Percentiles rank a stretch among this genome's conserved stretches.
phyloP scores from a whole-genome alignment of 148 eudicot species.

The Arbutus unedo region DNA sequence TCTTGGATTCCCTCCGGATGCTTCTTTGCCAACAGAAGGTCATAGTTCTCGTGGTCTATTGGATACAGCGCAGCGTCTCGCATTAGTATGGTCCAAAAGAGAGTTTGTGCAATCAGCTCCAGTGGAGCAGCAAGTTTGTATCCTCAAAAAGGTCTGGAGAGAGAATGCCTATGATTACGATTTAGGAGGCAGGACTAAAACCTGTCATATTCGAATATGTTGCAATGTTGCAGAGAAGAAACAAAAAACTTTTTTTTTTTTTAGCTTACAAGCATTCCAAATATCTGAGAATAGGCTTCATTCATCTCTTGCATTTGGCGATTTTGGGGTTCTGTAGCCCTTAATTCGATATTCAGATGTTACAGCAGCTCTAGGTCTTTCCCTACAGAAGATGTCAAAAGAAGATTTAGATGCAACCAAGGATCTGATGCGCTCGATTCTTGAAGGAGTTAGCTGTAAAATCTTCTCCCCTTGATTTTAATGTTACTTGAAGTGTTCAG shows the following conservation, averaged over 20 bases:
- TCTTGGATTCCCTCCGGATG: conserved; percentile 52
- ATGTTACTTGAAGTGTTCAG: background rate
- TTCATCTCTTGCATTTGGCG: background rate
- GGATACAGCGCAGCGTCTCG: conserved; percentile 57
- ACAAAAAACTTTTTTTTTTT: background rate
- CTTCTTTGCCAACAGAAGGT: conserved; percentile 35
- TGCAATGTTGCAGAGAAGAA: background rate
- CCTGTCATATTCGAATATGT: background rate
- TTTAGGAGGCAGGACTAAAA: background rate
- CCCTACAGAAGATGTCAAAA: conserved; percentile 79
- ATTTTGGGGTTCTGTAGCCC: conserved; percentile 19
- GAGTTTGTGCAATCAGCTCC: conserved; percentile 87
- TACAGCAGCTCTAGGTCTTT: conserved; percentile 86
- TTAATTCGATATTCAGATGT: conserved; percentile 61
- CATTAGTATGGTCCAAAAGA: conserved; percentile 67
- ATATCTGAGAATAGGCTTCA: background rate
- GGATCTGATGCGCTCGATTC: conserved; percentile 79
- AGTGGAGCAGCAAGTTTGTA: conserved; percentile 88
- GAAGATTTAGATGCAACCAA: conserved; percentile 82
- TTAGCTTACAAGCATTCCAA: background rate
- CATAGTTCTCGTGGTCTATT: conserved; percentile 34
- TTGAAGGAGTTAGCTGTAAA: conserved; percentile 93
- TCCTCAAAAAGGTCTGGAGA: conserved; percentile 36
- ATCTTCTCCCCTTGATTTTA: conserved; percentile 24
- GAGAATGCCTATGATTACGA: background rate